Evolutionary conservation across 2,329 filamentous ascomycete genomes (phyloP), one percentile per base, ranked within the genome.

Genomic region (Trichoderma endophyticum): DNA sequence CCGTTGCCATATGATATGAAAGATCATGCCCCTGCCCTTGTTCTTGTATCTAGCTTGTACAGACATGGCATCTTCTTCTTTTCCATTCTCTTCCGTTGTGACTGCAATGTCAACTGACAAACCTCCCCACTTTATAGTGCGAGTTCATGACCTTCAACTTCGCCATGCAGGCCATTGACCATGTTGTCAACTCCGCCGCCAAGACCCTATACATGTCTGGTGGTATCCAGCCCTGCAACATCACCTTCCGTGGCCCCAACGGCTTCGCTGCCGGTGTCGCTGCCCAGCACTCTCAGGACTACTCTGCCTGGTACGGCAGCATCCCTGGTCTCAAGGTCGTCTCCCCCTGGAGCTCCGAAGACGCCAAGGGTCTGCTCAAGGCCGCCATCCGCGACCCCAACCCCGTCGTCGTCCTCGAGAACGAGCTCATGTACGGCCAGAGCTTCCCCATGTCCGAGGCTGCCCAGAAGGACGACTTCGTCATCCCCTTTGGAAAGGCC

Each of bases 121-220:
- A 6, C 28, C 18, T 32, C 18, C 4, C 43, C 12, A 1, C 15
- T 18, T 32, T 4, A 74, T 9, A 96, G 93, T 96, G 93, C 89
- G 96, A 99, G 87, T 99, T 99, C 89, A 99, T 99, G 96, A 99
- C 96, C 80, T 98, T 97, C 91, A 99, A 99, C 90, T 98, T 98
- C 82, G 95, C 96, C 84, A 99, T 99, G 96, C 96, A 99, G 87
- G 94, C 96, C 82, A 99, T 99, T 84, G 96, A 99, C 83, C 96
- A 99, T 84, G 93, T 99, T 82, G 95, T 99, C 90, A 99, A 99
- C 91, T 98, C 95, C 64, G 96, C 89, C 78, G 96, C 94, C 81
- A 99, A 99, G 89, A 99, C 96, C 72, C 95, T 99, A 81, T 99
- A 99, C 89, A 99, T 99, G 96, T 98, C 96, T 75, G 96, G 96